Evolutionary conservation across 148 eudicot genomes (phyloP), one percentile per base, ranked within the genome.

Genomic region (Cornus suecica): DNA sequence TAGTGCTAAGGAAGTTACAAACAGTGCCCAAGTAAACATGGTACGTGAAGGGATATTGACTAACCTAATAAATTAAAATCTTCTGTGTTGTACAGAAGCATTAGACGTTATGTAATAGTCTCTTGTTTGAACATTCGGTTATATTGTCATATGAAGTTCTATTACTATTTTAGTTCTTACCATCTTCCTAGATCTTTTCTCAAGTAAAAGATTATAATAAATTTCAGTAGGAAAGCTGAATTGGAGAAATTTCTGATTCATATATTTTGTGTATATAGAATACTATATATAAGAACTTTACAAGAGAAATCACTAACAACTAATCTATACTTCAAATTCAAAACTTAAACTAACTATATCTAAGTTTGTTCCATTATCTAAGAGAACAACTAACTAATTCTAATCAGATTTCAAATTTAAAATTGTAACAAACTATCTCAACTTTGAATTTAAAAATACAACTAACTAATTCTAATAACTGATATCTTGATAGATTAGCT

Each of bases 1-100:
- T 31, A 96, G 87, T 77, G 99, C 99, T 71, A 96, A 93, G 86
- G 99, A 96, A 80, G 99, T 96, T 42, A 92, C 89, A 61, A 93
- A 90, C 85, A 91, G 77, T 60, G 97, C 99, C 76, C 87, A 86
- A 85, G 98, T 96, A 61, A 96, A 96, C 81, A 84, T 90, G 98
- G 99, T 95, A 86, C 66, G 86, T 62, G 70, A 70, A 69, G 27
- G 58, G 18, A 66, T 32, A 31, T 67, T 11, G 30, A 63, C n/a
- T 30, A 16, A 75, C 28, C 78, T 23, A 54, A n/a, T 75, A 30
- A 41, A n/a, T 32, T 45, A 22, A 28, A 45, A 2, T 66, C 5
- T 18, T 10, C 1, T 45, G 51, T 66, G 42, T n/a, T 63, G 22
- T 27, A 27, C 10, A 9, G 60, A 26, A 63, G 58, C 26, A 26